phyloP scores from a whole-genome alignment of 2,329 filamentous ascomycete species.

The Onygena corvina region DNA sequence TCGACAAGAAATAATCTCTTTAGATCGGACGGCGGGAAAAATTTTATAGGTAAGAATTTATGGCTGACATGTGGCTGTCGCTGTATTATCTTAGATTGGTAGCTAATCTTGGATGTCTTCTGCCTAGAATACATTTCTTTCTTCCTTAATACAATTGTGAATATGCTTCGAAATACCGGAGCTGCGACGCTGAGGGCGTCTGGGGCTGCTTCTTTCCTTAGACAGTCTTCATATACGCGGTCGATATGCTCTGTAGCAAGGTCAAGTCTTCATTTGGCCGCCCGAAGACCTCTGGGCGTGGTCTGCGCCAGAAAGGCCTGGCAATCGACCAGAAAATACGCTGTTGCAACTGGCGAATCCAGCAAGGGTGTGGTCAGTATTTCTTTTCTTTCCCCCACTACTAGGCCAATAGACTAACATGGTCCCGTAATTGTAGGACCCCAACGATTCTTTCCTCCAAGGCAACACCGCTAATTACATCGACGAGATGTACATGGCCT shows the following conservation, averaged over 20 bases:
- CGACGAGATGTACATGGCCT: conserved; percentile 98
- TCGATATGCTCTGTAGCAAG: conserved; percentile 11
- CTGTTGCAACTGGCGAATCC: conserved; percentile 46
- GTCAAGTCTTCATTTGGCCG: conserved; percentile 25
- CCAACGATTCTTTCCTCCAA: conserved; percentile 91
- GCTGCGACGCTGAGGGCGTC: conserved; percentile 29
- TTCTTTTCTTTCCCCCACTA: conserved; percentile 12
- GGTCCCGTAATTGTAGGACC: conserved; percentile 43
- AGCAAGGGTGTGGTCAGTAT: conserved; percentile 49
- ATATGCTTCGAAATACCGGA: conserved; percentile 16
- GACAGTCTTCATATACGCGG: conserved; percentile 21
- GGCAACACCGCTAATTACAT: conserved; percentile 98
- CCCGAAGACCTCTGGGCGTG: conserved; percentile 34
- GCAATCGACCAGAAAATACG: conserved; percentile 44
- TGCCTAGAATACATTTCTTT: background rate
- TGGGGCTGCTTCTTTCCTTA: conserved; percentile 28
- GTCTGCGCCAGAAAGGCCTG: conserved; percentile 27
- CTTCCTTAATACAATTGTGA: conserved; percentile 3
- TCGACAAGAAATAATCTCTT: conserved; percentile 1
- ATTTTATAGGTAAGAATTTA: background rate
- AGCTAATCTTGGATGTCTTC: background rate
- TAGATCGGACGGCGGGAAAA: conserved; percentile 5
- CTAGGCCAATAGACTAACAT: conserved; percentile 2
- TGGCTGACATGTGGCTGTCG: background rate
- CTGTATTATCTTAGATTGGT: background rate